Base-by-base conservation (phyloP, 345 rosid species). In the Fremontodendron californicum region DNA sequence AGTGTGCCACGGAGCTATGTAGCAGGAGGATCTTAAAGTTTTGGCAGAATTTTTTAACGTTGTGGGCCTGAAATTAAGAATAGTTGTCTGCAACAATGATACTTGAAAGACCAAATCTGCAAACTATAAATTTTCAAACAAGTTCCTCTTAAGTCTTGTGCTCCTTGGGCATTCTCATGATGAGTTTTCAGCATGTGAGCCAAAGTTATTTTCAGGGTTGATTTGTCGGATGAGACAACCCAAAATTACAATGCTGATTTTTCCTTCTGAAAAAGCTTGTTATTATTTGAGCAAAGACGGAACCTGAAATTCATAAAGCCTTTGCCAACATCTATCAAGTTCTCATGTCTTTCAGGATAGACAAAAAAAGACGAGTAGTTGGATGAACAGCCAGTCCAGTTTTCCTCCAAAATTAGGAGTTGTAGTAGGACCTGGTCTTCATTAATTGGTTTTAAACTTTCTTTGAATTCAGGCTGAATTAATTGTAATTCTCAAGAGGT, bases 201-300 rank as follows among this genome's bases (percentile, higher is more conserved):
- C n/a, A n/a, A n/a, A n/a, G n/a, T n/a, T n/a, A n/a, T n/a, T n/a
- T n/a, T n/a, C n/a, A n/a, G 98, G 97, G 52, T 80, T 92, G 48
- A 93, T 94, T 61, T 91, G 92, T 83, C 88, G 97, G 51, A 94
- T 94, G 97, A 93, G 90, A 81, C 94, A 88, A 51, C 97, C 98
- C 15, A 92, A 91, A 83, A 89, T 94, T 49, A 97, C 93, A 42
- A 91, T 94, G 2, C 92, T 94, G 13, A 90, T 94, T 77, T 94
- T 94, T 75, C 93, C 91, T 4, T 92, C 97, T 0, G 97, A n/a
- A 97, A 55, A 94, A 92, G 85, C 90, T 94, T 77, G 98, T 94
- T 79, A 91, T 94, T 35, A 92, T 97, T 13, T 97, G 98, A 79
- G 98, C 98, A n/a, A 94, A 92, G 94, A 94, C 86, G 76, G 87